Base-by-base conservation (phyloP, 768 basidiomycete genomes). In the Rhizopogon sp. region DNA sequence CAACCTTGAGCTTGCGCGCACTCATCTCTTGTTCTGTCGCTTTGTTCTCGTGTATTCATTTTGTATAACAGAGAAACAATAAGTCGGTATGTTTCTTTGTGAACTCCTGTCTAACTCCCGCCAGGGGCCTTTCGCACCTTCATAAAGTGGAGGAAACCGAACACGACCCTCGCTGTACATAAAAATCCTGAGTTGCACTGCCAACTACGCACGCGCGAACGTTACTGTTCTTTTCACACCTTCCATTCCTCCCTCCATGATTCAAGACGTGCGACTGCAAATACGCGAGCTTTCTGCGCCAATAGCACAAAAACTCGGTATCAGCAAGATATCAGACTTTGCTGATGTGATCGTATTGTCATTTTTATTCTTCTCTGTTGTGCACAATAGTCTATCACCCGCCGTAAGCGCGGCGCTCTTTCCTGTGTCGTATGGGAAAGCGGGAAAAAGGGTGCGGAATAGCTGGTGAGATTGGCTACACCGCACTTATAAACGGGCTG, bases 381-480 rank as follows among this genome's bases (percentile, higher is more conserved):
- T 87, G 42, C 85, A 90, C 59, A 70, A 78, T 53, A 73, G 80
- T 39, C 45, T 85, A 31, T 82, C 85, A 4, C 88, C 88, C 1
- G 60, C 74, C 39, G 57, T 81, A 33, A 83, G 79, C 60, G 67
- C 62, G 29, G 63, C 67, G 16, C 69, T 79, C 60, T 83, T 78
- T 56, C 80, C 79, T 1, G 60, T 68, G 6, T 75, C 76, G 28
- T 87, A 79, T 68, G 79, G 73, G 22, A 74, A 69, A 54, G 76
- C 80, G 54, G 67, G 71, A 37, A 72, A 66, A 58, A 70, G 73
- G 46, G 78, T 76, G 2, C 74, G 75, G 58, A 85, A 83, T 62
- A 85, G 80, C 57, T 89, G 87, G 87, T 87, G 52, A 33, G 77
- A 43, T 31, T 17, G 20, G n/a, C 20, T 43, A 14, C 40, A 5